These are phyloP conservation scores for Emergomyces orientalis DNA, from an alignment of 2,329 filamentous ascomycete genomes.

Conservation along the genomic window DNA sequence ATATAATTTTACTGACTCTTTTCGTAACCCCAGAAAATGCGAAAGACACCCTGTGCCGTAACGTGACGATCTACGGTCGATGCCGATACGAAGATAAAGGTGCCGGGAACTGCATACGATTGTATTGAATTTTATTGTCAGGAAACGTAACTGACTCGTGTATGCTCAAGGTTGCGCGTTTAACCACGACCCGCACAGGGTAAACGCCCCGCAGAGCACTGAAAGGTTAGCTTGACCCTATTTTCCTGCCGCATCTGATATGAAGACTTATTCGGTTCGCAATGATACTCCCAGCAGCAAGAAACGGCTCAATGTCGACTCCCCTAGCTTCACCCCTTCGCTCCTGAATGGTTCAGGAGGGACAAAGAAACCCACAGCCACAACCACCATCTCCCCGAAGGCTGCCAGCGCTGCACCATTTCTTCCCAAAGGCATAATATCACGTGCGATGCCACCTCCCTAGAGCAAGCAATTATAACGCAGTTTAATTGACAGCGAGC, in stretches of 20 bases:
- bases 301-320: constrained; percentile 87
- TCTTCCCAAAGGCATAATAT: constrained; percentile 30
- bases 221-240: constrained; percentile 29
- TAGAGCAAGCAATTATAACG: constrained; percentile 7
- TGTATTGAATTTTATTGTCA: background rate
- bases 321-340: constrained; percentile 81
- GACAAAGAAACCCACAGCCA: constrained; percentile 55
- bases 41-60: constrained; percentile 84
- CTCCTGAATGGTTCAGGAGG: constrained; percentile 31
- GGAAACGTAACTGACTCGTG: constrained; percentile 10
- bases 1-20: background rate
- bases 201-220: constrained; percentile 33
- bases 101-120: constrained; percentile 16
- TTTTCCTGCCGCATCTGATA: background rate
- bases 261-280: background rate
- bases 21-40: constrained; percentile 51
- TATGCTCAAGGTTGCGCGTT: constrained; percentile 59
- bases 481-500: constrained; percentile 8
- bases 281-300: constrained; percentile 27
- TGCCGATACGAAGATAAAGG: constrained; percentile 87
- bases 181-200: constrained; percentile 70
- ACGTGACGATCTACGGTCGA: constrained; percentile 86
- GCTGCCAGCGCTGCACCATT: constrained; percentile 71
- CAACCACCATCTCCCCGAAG: constrained; percentile 68
- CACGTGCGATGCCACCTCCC: constrained; percentile 24